A percentile compares a stretch with the other conserved stretches of the same genome.
phyloP scores from a whole-genome alignment of 441 rosid genomes.

The Capsella rubella region DNA sequence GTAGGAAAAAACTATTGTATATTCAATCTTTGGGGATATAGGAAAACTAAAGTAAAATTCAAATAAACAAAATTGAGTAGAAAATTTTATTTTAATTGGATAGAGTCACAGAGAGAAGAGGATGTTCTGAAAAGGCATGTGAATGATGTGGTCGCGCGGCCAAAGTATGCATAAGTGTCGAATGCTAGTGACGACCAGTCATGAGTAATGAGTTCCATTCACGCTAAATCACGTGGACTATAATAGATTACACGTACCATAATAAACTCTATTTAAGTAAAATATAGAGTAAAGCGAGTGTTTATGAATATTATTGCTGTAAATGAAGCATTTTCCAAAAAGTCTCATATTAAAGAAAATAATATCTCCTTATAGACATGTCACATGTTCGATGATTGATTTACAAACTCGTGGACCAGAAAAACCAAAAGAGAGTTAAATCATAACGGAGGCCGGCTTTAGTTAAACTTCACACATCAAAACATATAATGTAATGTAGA shows the following conservation, averaged over 20 bases:
- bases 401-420: constrained; percentile 34
- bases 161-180: constrained; percentile 7
- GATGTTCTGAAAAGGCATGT: background rate
- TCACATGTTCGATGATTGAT: constrained; percentile 40
- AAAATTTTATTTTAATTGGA: background rate
- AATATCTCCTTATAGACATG: constrained; percentile 28
- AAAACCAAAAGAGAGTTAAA: constrained; percentile 19
- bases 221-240: background rate
- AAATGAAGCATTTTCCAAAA: constrained; percentile 10
- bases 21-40: constrained; percentile 30
- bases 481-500: background rate
- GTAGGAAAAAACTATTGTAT: background rate
- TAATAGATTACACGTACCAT: constrained; percentile 1
- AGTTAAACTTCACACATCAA: constrained; percentile 26
- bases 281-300: background rate
- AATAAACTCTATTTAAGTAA: background rate
- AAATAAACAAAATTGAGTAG: background rate
- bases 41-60: constrained; percentile 19
- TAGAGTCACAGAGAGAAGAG: background rate
- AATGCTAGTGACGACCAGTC: constrained; percentile 16
- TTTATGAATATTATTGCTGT: constrained; percentile 2
- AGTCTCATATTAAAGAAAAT: background rate
- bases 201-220: constrained; percentile 5
- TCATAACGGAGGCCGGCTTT: constrained; percentile 15
- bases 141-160: background rate